phyloP scores from a whole-genome alignment of 345 rosid species.

The Brassica nigra region DNA sequence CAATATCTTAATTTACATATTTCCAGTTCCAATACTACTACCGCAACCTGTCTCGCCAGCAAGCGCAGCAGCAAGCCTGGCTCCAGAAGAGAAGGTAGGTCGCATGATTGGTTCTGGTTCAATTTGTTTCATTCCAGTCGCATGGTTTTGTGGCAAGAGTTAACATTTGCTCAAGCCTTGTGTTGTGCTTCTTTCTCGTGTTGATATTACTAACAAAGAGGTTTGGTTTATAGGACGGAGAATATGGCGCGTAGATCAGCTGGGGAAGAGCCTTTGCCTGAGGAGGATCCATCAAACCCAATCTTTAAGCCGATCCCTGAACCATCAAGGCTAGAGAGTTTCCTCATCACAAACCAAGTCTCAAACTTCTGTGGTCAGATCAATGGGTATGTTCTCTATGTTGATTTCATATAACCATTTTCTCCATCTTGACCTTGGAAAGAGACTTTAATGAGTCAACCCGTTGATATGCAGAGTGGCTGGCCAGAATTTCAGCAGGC shows the following conservation, averaged over 20 bases:
- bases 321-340: slow-evolving; percentile 94
- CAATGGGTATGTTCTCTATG: slow-evolving; percentile 66
- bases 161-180: background rate
- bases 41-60: slow-evolving; percentile 87
- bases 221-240: slow-evolving; percentile 65
- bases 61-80: slow-evolving; percentile 98
- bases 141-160: background rate
- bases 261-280: slow-evolving; percentile 93
- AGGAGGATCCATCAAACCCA: slow-evolving; percentile 96
- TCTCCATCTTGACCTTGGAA: background rate
- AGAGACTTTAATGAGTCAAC: background rate
- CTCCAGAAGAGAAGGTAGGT: slow-evolving; percentile 92
- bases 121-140: background rate
- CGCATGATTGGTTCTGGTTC: background rate
- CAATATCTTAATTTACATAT: background rate
- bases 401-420: background rate
- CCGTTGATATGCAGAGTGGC: slow-evolving; percentile 66
- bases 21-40: slow-evolving; percentile 88
- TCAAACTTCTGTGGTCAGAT: slow-evolving; percentile 96
- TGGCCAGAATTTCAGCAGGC: slow-evolving; percentile 89
- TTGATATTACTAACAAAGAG: slow-evolving; percentile 10
- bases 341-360: slow-evolving; percentile 89
- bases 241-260: slow-evolving; percentile 81
- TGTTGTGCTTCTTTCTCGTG: background rate
- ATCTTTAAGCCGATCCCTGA: slow-evolving; percentile 89